Evolutionary conservation across 2,329 filamentous ascomycete genomes (phyloP).

Genomic region (Thermoascus crustaceus): DNA sequence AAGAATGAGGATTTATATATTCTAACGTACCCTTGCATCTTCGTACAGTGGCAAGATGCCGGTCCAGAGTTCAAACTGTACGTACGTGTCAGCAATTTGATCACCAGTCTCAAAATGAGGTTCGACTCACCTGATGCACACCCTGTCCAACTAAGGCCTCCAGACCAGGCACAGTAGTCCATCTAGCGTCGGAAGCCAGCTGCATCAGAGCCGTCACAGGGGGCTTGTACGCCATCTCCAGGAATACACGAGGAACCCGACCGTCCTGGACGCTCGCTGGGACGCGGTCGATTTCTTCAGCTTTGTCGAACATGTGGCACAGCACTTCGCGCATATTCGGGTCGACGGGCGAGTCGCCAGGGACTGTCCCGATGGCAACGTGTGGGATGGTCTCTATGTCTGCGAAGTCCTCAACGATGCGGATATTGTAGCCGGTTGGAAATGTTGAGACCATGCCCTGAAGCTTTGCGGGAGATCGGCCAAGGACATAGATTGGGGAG

Average conservation of each 20-base stretch:
- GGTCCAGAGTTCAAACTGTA: slow-evolving; percentile 74
- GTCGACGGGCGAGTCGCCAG: slow-evolving; percentile 79
- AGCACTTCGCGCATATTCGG: slow-evolving; percentile 59
- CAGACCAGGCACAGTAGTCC: slow-evolving; percentile 76
- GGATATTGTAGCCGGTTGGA: slow-evolving; percentile 62
- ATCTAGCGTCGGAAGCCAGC: slow-evolving; percentile 67
- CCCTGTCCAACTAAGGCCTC: slow-evolving; percentile 86
- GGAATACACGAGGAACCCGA: slow-evolving; percentile 51
- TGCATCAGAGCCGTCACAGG: slow-evolving; percentile 75
- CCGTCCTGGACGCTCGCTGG: slow-evolving; percentile 22
- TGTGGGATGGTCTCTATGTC: slow-evolving; percentile 50
- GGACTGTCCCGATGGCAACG: slow-evolving; percentile 84
- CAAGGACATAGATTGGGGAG: slow-evolving; percentile 77
- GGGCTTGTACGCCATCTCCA: slow-evolving; percentile 98
- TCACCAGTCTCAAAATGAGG: slow-evolving; percentile 1
- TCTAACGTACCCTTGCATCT: slow-evolving; percentile 51
- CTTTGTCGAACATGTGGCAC: slow-evolving; percentile 41
- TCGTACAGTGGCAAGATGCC: slow-evolving; percentile 66
- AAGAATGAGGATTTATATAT: not conserved
- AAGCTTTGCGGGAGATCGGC: slow-evolving; percentile 64
- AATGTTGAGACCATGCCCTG: slow-evolving; percentile 62
- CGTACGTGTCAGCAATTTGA: slow-evolving; percentile 4
- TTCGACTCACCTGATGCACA: slow-evolving; percentile 61
- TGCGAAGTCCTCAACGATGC: slow-evolving; percentile 49
- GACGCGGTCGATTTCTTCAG: slow-evolving; percentile 41